A percentile compares a stretch with the other conserved stretches of the same genome.
Evolutionary conservation across 768 basidiomycete species (phyloP).

Genomic region (Boletus speciosus): DNA sequence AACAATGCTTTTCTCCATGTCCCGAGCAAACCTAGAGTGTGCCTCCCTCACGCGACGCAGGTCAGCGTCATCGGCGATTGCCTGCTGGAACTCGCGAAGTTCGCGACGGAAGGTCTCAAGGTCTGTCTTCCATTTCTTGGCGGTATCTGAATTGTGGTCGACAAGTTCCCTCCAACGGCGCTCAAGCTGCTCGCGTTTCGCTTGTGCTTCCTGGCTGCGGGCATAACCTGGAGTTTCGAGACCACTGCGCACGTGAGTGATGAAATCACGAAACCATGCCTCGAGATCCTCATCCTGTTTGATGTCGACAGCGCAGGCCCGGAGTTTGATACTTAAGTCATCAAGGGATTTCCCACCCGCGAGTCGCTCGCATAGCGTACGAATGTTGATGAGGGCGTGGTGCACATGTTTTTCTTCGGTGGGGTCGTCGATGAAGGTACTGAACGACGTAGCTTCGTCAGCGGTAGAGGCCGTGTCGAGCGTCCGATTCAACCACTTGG

Average conservation of each 20-base stretch:
- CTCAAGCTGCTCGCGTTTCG: constrained; percentile 43
- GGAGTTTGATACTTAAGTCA: constrained; percentile 41
- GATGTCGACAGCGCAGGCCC: constrained; percentile 44
- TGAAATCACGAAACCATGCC: constrained; percentile 53
- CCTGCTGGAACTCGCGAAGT: constrained; percentile 41
- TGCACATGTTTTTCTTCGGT: constrained; percentile 61
- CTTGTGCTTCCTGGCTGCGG: constrained; percentile 42
- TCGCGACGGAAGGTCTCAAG: constrained; percentile 46
- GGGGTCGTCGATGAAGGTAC: constrained; percentile 57
- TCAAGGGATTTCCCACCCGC: constrained; percentile 48
- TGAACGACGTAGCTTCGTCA: constrained; percentile 44
- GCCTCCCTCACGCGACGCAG: constrained; percentile 45
- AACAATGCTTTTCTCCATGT: constrained; percentile 44
- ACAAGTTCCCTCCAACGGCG: constrained; percentile 49
- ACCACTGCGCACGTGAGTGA: constrained; percentile 42
- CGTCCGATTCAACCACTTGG: constrained; percentile 53
- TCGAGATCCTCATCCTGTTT: constrained; percentile 52
- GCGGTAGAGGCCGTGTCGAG: constrained; percentile 48
- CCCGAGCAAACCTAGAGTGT: constrained; percentile 45
- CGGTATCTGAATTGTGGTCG: constrained; percentile 40
- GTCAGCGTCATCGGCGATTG: constrained; percentile 48
- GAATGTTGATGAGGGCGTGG: constrained; percentile 43
- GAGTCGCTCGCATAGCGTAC: constrained; percentile 49
- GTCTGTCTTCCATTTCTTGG: constrained; percentile 50
- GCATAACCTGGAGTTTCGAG: constrained; percentile 52